Evolutionary conservation across 176 grass and related monocot species (phyloP).

Genomic region (Cocos nucifera): DNA sequence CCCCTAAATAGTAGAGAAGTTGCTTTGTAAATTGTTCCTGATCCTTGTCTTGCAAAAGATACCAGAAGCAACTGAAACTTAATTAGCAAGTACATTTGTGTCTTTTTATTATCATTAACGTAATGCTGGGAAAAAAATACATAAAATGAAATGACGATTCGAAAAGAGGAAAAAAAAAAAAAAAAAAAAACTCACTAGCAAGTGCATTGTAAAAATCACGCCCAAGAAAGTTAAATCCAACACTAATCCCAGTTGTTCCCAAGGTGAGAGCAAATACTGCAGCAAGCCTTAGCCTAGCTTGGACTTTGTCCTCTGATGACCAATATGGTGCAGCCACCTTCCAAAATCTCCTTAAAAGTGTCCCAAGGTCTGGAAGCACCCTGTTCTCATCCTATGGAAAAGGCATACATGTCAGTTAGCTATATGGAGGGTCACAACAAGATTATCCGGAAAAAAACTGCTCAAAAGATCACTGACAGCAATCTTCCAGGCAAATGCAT

Average conservation of each 20-base stretch:
- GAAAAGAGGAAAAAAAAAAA: constrained; percentile 1
- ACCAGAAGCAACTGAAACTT: constrained; percentile 16
- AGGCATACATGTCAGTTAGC: neutral
- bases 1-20: constrained; percentile 75
- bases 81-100: constrained; percentile 14
- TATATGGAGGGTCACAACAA: neutral
- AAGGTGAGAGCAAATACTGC: constrained; percentile 77
- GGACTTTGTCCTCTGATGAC: constrained; percentile 82
- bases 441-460: neutral
- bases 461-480: too few relatives aligned
- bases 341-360: constrained; percentile 75
- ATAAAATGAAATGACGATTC: constrained; percentile 6
- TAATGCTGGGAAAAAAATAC: too few relatives aligned
- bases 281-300: constrained; percentile 82
- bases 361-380: constrained; percentile 43
- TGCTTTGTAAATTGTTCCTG: constrained; percentile 89
- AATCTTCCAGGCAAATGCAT: too few relatives aligned
- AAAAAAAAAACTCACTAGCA: constrained; percentile 43
- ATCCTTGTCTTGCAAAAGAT: constrained; percentile 85
- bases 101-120: too few relatives aligned
- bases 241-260: constrained; percentile 83
- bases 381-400: constrained; percentile 26
- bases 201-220: constrained; percentile 96
- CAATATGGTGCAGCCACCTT: constrained; percentile 90
- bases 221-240: constrained; percentile 90